phyloP scores from a whole-genome alignment of 768 basidiomycete species.

The Boletus insuetus region DNA sequence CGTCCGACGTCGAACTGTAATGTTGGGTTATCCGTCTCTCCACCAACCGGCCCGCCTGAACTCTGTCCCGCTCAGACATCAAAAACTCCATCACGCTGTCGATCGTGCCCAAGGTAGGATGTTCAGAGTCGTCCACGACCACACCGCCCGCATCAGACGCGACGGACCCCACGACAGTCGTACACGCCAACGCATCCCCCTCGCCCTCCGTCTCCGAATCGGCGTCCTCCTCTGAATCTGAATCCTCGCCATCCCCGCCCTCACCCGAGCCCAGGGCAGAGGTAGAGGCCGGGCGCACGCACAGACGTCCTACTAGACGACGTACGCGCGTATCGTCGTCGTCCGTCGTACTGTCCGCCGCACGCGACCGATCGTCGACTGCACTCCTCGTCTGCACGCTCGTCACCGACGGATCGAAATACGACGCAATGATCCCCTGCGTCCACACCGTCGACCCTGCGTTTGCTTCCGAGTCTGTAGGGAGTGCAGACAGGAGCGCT shows the following conservation, averaged over 20 bases:
- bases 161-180: constrained; percentile 28
- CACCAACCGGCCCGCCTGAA: constrained; percentile 41
- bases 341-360: constrained; percentile 19
- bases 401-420: constrained; percentile 41
- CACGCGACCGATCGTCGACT: constrained; percentile 27
- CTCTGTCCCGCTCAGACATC: constrained; percentile 63
- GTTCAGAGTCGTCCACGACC: constrained; percentile 31
- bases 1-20: constrained; percentile 37
- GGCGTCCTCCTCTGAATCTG: constrained; percentile 8
- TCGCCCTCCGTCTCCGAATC: constrained; percentile 40
- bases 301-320: too few species aligned
- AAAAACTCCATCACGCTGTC: constrained; percentile 75
- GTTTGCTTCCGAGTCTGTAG: constrained; percentile 38
- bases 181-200: constrained; percentile 18
- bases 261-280: neutral
- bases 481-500: constrained; percentile 19
- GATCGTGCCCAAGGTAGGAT: constrained; percentile 70
- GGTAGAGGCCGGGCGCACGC: too few species aligned
- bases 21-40: constrained; percentile 26
- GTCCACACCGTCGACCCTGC: constrained; percentile 65
- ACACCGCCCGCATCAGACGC: constrained; percentile 21
- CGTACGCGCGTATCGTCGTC: constrained; percentile 5
- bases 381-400: constrained; percentile 26
- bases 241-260: constrained; percentile 7
- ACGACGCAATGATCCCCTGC: constrained; percentile 54